Evolutionary conservation across 495 filamentous ascomycete species (phyloP), one percentile per base, ranked within the genome.

Genomic region (Lasiosphaeria miniovina): DNA sequence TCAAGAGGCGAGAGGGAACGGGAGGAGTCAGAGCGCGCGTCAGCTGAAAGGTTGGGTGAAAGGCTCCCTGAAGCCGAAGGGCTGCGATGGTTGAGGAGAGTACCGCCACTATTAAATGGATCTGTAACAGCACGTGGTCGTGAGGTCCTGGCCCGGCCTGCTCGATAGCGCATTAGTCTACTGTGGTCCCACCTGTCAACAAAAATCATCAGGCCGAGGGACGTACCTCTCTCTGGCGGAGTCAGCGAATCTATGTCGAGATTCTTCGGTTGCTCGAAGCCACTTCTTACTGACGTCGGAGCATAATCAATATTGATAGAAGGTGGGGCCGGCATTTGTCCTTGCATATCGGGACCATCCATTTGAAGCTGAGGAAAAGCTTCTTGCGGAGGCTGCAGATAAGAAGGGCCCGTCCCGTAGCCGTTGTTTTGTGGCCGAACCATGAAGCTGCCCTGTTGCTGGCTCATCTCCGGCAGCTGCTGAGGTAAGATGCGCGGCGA

Each of bases 281-380:
- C 86, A 31, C 77, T 82, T 65, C 84, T 87, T 51, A 82, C 78
- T 10, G 90, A 83, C 15, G 79, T 75, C 31, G 93, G 93, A 5
- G 93, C 94, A 71, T 91, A 91, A 69, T 96, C 88, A 63, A 98
- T 91, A 66, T 92, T 94, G 70, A 98, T 97, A 46, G 91, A 89
- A 0, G 91, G 90, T 14, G 91, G 89, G 6, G 86, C 86, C 78
- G 92, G 90, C 61, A 89, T 85, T 40, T 87, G 86, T 9, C 84
- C 84, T 64, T 88, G 83, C 54, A 68, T 60, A 12, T 73, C 77
- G 31, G 64, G 63, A 41, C 59, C 70, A 24, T 74, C 73, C 53
- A 82, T 79, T 51, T 74, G 74, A 35, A 84, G 69, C 35, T 75
- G 68, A 4, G 83, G 84, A 65, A 88, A 88, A 14, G 79, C 72